A percentile compares a stretch with the other conserved stretches of the same genome.
phyloP scores from a whole-genome alignment of 169 alveolate species.

The Hammondia hammondi region DNA sequence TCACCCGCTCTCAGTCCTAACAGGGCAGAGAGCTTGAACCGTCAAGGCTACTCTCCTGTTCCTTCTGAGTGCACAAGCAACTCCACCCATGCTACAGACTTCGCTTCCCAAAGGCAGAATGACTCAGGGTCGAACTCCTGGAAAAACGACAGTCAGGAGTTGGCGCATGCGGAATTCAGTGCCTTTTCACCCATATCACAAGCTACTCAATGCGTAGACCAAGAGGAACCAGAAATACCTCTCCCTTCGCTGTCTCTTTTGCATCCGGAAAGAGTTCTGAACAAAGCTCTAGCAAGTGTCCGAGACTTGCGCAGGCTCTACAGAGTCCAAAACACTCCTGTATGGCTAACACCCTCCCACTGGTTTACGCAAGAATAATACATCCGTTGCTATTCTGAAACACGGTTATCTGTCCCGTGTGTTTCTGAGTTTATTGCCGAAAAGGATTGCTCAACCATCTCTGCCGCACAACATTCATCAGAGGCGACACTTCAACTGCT shows the following conservation, averaged over 20 bases:
- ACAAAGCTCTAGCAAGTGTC: not conserved
- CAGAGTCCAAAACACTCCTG: constrained; percentile 26
- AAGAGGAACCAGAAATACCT: not conserved
- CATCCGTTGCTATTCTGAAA: not conserved
- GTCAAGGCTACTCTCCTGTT: not conserved
- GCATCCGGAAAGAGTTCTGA: not conserved
- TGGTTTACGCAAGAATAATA: too few species aligned
- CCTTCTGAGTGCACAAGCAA: not conserved
- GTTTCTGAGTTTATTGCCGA: too few species aligned
- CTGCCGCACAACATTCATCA: not conserved
- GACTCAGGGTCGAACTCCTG: not conserved
- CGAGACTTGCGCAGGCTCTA: not conserved
- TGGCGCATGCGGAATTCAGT: not conserved
- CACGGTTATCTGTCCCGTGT: not conserved
- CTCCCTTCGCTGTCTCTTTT: not conserved
- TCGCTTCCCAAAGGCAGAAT: not conserved
- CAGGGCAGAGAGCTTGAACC: not conserved
- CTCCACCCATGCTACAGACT: not conserved
- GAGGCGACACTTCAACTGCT: too few species aligned
- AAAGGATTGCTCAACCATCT: too few species aligned
- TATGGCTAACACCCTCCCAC: not conserved
- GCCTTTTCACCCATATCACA: not conserved
- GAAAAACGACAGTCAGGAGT: not conserved
- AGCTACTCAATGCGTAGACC: not conserved
- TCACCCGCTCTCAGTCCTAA: not conserved